Percentiles rank a stretch among this genome's conserved stretches.
phyloP scores from a whole-genome alignment of 495 filamentous ascomycete genomes.

The Collariella sp. region DNA sequence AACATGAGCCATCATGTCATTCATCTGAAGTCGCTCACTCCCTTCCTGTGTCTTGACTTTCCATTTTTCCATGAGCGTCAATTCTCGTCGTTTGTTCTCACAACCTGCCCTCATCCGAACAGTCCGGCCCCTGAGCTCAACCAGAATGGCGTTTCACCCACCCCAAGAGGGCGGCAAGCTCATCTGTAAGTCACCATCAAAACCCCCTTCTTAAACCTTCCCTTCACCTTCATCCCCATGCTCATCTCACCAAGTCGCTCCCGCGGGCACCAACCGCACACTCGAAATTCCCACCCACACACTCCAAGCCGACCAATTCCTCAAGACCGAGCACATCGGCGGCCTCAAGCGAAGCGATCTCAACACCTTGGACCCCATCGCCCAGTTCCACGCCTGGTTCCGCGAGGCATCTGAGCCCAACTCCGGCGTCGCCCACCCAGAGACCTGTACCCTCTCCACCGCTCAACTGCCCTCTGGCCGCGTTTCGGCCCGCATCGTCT shows the following conservation, averaged over 20 bases:
- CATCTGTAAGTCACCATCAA: conserved; percentile 40
- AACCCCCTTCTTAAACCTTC: conserved; percentile 35
- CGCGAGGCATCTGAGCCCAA: conserved; percentile 49
- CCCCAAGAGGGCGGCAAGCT: conserved; percentile 36
- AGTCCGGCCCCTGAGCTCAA: conserved; percentile 4
- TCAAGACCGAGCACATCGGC: conserved; percentile 33
- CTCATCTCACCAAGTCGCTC: conserved; percentile 26
- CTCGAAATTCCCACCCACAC: conserved; percentile 19
- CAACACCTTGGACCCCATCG: conserved; percentile 49
- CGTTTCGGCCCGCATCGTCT: conserved; percentile 77
- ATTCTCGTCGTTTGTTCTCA: conserved; percentile 1
- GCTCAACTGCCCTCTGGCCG: conserved; percentile 77
- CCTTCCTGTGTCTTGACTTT: not conserved
- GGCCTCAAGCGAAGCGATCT: conserved; percentile 48
- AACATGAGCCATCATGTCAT: too few species aligned
- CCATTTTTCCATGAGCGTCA: not conserved
- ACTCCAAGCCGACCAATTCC: conserved; percentile 55
- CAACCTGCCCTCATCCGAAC: not conserved
- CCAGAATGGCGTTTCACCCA: conserved; percentile 42
- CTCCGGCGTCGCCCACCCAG: conserved; percentile 56
- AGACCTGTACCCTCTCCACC: conserved; percentile 72
- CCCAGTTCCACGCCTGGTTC: conserved; percentile 87
- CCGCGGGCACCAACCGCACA: conserved; percentile 22
- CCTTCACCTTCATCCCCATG: conserved; percentile 18
- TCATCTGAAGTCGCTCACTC: not conserved